A percentile compares a stretch with the other conserved stretches of the same genome.
Evolutionary conservation across 2,329 filamentous ascomycete genomes (phyloP).

Genomic region (Fusarium fujikuroi): DNA sequence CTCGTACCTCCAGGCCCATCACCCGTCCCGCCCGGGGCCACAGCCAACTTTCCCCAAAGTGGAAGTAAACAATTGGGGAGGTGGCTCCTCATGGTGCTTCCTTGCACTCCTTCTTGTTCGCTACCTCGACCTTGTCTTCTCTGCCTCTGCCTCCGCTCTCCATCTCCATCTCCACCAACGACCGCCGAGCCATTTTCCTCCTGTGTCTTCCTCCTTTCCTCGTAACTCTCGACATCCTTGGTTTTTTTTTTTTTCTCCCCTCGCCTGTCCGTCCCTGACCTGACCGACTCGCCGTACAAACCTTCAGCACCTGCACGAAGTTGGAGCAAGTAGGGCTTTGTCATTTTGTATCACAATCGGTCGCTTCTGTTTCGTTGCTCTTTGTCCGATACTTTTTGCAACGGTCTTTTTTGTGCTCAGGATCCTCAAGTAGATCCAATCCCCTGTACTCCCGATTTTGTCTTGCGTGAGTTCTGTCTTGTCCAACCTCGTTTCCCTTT

Average conservation of each 20-base stretch:
- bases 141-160: slow-evolving; percentile 26
- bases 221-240: slow-evolving; percentile 34
- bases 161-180: slow-evolving; percentile 29
- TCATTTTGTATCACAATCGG: slow-evolving; percentile 27
- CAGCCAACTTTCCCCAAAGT: slow-evolving; percentile 38
- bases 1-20: slow-evolving; percentile 4
- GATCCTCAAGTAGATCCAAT: slow-evolving; percentile 45
- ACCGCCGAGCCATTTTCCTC: slow-evolving; percentile 32
- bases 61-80: slow-evolving; percentile 41
- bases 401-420: slow-evolving; percentile 26
- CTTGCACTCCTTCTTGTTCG: slow-evolving; percentile 20
- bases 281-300: slow-evolving; percentile 20
- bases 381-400: slow-evolving; percentile 36
- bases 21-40: slow-evolving; percentile 37
- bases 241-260: slow-evolving; percentile 15
- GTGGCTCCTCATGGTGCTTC: not conserved
- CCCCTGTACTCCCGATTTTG: slow-evolving; percentile 38
- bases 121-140: slow-evolving; percentile 18
- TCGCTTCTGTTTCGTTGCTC: slow-evolving; percentile 26
- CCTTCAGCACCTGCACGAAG: slow-evolving; percentile 8
- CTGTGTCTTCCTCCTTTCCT: slow-evolving; percentile 25
- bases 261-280: slow-evolving; percentile 13
- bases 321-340: slow-evolving; percentile 3
- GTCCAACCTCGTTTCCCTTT: slow-evolving; percentile 28
- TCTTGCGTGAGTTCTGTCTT: slow-evolving; percentile 39